Conservation (phyloP, 805 yeast species). For the Saccharomycopsis malanga region DNA sequence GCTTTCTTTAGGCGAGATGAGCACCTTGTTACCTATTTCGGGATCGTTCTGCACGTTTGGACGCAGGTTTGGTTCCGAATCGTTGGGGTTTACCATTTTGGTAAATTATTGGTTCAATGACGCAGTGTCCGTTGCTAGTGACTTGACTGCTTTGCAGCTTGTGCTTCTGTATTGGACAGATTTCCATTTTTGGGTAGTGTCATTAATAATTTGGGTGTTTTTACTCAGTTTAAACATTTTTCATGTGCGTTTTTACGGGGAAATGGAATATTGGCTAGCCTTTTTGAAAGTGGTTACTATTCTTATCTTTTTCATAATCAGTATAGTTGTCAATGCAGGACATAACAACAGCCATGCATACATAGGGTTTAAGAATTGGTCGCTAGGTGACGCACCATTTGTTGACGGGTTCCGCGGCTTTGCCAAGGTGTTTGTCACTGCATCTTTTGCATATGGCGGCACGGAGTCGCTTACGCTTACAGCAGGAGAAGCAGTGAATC, state of each 20-base stretch:
- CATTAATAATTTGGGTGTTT: slow-evolving; percentile 48
- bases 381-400: slow-evolving; percentile 46
- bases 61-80: slow-evolving; percentile 56
- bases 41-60: slow-evolving; percentile 64
- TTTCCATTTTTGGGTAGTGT: slow-evolving; percentile 44
- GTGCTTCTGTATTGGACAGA: slow-evolving; percentile 53
- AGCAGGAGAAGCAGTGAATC: slow-evolving; percentile 52
- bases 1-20: slow-evolving; percentile 73
- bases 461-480: slow-evolving; percentile 42
- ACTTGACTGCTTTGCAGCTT: slow-evolving; percentile 57
- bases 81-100: slow-evolving; percentile 66
- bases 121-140: slow-evolving; percentile 72
- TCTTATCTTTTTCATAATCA: slow-evolving; percentile 47
- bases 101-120: slow-evolving; percentile 75
- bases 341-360: slow-evolving; percentile 46
- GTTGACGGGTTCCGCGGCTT: slow-evolving; percentile 47
- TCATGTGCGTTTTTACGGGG: slow-evolving; percentile 53
- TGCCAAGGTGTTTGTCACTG: slow-evolving; percentile 43
- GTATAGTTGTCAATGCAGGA: slow-evolving; percentile 53
- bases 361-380: slow-evolving; percentile 53
- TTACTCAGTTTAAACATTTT: slow-evolving; percentile 39
- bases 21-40: slow-evolving; percentile 61
- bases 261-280: slow-evolving; percentile 56
- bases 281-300: slow-evolving; percentile 50
- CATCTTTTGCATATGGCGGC: slow-evolving; percentile 48